Percentiles rank a stretch among this genome's conserved stretches.
Conservation (phyloP, 805 yeast genomes). For the Torulaspora microellipsoides region DNA sequence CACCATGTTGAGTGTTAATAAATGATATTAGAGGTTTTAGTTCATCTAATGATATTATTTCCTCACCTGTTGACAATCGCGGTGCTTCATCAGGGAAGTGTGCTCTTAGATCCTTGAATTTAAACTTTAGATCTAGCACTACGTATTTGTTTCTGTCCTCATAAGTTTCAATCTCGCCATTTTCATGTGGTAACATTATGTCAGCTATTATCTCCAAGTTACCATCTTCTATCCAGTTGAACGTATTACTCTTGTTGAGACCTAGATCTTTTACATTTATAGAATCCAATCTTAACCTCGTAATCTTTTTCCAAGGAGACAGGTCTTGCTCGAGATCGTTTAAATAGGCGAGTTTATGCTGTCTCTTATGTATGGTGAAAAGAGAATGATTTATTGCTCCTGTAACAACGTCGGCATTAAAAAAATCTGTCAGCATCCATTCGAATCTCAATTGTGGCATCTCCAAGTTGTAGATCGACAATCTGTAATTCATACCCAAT, state of each 20-base stretch:
- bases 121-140: conserved; percentile 61
- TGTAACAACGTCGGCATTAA: conserved; percentile 64
- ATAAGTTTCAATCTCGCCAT: conserved; percentile 20
- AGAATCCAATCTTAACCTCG: conserved; percentile 42
- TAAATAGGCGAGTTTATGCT: conserved; percentile 48
- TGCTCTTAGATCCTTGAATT: conserved; percentile 60
- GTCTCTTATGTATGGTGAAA: conserved; percentile 73
- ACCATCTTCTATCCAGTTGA: conserved; percentile 71
- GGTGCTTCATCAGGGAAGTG: conserved; percentile 47
- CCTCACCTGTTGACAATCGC: conserved; percentile 47
- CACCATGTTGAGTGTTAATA: conserved; percentile 45
- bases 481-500: conserved; percentile 28
- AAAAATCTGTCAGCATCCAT: conserved; percentile 58
- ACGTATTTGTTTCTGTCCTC: conserved; percentile 44
- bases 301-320: conserved; percentile 47
- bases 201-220: conserved; percentile 67
- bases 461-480: conserved; percentile 62
- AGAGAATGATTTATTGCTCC: conserved; percentile 73
- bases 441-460: conserved; percentile 55
- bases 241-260: conserved; percentile 37
- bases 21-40: conserved; percentile 57
- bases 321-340: conserved; percentile 36
- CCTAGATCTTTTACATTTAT: conserved; percentile 38
- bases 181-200: conserved; percentile 59
- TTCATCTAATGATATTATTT: conserved; percentile 55